Evolutionary conservation across 495 filamentous ascomycete genomes (phyloP).

Genomic region (Neurospora hispaniola): DNA sequence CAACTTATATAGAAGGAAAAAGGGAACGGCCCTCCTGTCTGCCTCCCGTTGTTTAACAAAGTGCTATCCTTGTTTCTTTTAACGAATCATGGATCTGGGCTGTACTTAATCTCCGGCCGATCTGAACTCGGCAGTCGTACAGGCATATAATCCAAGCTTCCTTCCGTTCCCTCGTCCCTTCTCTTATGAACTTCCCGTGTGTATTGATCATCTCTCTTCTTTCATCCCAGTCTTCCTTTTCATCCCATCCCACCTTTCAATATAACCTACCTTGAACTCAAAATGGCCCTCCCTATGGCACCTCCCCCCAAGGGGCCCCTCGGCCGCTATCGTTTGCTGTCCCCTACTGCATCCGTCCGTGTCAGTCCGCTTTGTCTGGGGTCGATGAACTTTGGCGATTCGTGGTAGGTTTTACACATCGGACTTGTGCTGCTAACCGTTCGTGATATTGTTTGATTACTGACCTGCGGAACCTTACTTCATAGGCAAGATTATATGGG

Average conservation of each 20-base stretch:
- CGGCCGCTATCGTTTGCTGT: slow-evolving; percentile 47
- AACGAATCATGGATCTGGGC: not conserved
- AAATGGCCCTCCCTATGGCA: slow-evolving; percentile 13
- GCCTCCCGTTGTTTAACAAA: not conserved
- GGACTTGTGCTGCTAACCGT: not conserved
- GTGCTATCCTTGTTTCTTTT: not conserved
- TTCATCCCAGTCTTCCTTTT: not conserved
- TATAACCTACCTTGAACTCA: not conserved
- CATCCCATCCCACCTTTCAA: not conserved
- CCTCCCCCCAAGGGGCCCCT: slow-evolving; percentile 38
- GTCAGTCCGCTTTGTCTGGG: slow-evolving; percentile 54
- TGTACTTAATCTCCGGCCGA: not conserved
- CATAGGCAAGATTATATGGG: slow-evolving; percentile 39
- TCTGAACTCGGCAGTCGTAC: not conserved
- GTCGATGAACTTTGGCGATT: slow-evolving; percentile 51
- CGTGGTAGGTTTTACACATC: slow-evolving; percentile 27
- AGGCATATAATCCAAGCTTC: not conserved
- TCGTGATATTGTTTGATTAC: not conserved
- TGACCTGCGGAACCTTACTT: not conserved
- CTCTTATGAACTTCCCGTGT: not conserved
- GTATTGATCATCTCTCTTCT: not conserved
- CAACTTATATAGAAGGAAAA: no score
- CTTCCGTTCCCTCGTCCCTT: not conserved
- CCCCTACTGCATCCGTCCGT: slow-evolving; percentile 45
- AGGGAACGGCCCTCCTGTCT: no score